Evolutionary conservation across 2,329 filamentous ascomycete genomes (phyloP), one percentile per base, ranked within the genome.

Genomic region (Aspergillus pseudotamarii): DNA sequence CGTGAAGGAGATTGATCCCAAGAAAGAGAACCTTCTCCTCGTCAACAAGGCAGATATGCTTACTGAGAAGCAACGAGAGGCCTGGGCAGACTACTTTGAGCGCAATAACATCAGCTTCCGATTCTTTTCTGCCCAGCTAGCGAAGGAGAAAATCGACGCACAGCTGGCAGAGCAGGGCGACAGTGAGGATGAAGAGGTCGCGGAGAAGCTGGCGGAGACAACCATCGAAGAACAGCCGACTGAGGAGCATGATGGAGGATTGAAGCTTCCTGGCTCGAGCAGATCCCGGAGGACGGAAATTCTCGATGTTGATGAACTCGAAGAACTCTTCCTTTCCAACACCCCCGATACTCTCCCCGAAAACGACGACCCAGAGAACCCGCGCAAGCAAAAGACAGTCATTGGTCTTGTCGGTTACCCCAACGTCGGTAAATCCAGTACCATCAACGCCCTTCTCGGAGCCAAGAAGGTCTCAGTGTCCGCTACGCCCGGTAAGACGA

Each of bases 21-120:
- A 88, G 75, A 98, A 99, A 83, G 87, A 93, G 76, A 99, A 98
- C 76, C 75, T 99, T 73, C 78, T 99, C 61, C 83, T 99, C 60
- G 94, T 99, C 74, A 99, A 99, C 84, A 99, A 99, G 84, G 94
- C 95, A 53, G 95, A 99, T 80, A 97, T 99, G 95, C 94, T 99
- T 92, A 96, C 94, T 1, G 78, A 88, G 55, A 88, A 88, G 72
- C 96, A 99, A 81, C 85, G 95, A 68, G 86, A 86, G 68, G 83
- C 85, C 0, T 99, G 95, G 95, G 94, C 94, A 3, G 87, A 91
- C 69, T 93, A 97, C 75, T 92, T 99, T 70, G 89, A 89, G 69
- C 83, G 88, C 69, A 88, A 91, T 30, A 88, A 89, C 32, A 96
- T 99, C 73, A 88, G 91, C 59, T 99, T 95, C 83, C 91, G 91